These are phyloP conservation scores for Tephrocybe sp. DNA, from an alignment of 768 basidiomycete species.

Conservation along the genomic window DNA sequence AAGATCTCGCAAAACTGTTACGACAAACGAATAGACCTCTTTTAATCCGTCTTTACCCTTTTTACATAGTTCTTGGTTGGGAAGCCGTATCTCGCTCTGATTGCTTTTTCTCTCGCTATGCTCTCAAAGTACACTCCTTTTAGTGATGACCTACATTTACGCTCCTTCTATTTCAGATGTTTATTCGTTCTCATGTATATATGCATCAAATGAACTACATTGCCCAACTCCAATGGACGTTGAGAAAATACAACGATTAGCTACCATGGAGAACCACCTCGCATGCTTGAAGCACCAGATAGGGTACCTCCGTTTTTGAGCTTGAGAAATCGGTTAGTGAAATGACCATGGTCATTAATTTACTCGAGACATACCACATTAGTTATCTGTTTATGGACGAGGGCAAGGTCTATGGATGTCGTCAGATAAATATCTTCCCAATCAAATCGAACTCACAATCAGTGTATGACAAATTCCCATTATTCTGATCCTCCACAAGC, in stretches of 20 bases:
- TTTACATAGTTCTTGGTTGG: constrained; percentile 18
- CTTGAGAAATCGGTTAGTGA: constrained; percentile 19
- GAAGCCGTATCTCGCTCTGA: constrained; percentile 15
- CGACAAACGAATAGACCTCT: constrained; percentile 22
- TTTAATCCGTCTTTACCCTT: constrained; percentile 10
- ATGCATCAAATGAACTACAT: constrained; percentile 27
- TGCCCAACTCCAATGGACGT: constrained; percentile 16
- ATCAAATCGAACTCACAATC: constrained; percentile 60
- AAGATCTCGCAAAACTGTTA: constrained; percentile 47
- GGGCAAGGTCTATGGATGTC: constrained; percentile 37
- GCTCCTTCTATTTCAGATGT: constrained; percentile 19
- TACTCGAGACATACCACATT: constrained; percentile 29
- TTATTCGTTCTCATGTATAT: constrained; percentile 18
- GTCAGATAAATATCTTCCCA: constrained; percentile 4
- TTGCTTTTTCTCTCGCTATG: constrained; percentile 18
- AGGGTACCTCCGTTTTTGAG: constrained; percentile 38
- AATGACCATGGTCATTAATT: constrained; percentile 19
- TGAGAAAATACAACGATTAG: neutral
- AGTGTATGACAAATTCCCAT: constrained; percentile 87
- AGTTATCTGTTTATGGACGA: constrained; percentile 48
- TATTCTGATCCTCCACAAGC: constrained; percentile 96
- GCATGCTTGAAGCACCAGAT: constrained; percentile 31
- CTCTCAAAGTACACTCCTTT: constrained; percentile 24
- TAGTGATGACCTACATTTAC: constrained; percentile 28
- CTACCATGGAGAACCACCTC: constrained; percentile 42